A percentile compares a stretch with the other conserved stretches of the same genome.
These are phyloP conservation scores for Skeletonema marinoi DNA, from an alignment of 108 stramenopile genomes.

Conservation along the genomic window DNA sequence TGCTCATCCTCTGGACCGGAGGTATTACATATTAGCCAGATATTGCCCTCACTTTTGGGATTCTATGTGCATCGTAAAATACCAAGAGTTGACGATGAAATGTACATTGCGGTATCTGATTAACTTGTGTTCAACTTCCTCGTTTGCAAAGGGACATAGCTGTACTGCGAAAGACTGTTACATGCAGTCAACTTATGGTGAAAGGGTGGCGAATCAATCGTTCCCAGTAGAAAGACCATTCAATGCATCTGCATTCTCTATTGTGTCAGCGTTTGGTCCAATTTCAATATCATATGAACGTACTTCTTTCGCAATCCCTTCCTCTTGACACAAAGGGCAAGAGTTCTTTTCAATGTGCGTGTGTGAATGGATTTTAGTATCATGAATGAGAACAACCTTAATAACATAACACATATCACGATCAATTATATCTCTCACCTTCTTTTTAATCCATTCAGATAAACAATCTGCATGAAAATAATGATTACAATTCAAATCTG, in stretches of 20 bases:
- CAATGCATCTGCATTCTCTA: not conserved
- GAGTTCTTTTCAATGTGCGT: constrained; percentile 3
- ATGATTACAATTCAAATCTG: constrained; percentile 16
- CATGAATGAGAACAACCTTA: not conserved
- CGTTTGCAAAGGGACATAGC: too few species aligned
- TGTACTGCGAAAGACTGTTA: too few species aligned
- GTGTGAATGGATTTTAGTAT: not conserved
- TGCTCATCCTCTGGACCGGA: too few species aligned
- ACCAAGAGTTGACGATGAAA: too few species aligned
- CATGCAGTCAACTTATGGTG: too few species aligned
- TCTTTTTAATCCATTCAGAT: constrained; percentile 23
- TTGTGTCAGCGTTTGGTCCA: not conserved
- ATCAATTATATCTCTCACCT: not conserved
- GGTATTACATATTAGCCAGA: too few species aligned
- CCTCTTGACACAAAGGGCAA: constrained; percentile 18
- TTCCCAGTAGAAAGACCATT: not conserved
- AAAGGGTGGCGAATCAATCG: not conserved
- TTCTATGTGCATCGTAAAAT: too few species aligned
- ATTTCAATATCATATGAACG: constrained; percentile 9
- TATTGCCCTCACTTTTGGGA: too few species aligned
- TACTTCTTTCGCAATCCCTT: constrained; percentile 18
- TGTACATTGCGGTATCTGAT: too few species aligned
- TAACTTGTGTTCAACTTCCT: too few species aligned
- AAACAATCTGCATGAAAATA: constrained; percentile 13
- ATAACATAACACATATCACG: not conserved